Percentiles rank a stretch among this genome's conserved stretches.
Conservation (phyloP, 2,329 filamentous ascomycete species). For the Ceratocystiopsis minuta region DNA sequence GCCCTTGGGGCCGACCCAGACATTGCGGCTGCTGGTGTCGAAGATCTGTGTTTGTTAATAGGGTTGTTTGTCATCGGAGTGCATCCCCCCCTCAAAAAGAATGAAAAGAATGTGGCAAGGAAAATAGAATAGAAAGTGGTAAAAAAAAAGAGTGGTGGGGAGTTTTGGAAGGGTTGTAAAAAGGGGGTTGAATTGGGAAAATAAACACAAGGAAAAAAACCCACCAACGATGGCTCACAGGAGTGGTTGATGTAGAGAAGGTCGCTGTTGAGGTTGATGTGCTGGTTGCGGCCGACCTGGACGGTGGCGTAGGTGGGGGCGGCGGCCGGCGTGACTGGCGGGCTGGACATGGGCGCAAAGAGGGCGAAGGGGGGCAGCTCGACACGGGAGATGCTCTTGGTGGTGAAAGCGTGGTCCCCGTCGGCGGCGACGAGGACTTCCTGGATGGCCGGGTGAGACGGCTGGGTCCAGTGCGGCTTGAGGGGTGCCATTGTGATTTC, state of each 20-base stretch:
- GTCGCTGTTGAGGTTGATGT: constrained; percentile 47
- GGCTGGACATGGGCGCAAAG: constrained; percentile 48
- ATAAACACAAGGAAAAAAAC: constrained; percentile 14
- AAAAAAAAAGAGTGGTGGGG: not conserved
- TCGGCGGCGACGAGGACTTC: constrained; percentile 33
- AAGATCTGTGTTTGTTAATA: constrained; percentile 28
- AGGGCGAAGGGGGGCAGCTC: constrained; percentile 42
- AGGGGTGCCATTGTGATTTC: constrained; percentile 30
- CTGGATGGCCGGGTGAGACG: constrained; percentile 40
- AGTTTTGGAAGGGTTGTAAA: too few relatives aligned
- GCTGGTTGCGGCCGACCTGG: constrained; percentile 35
- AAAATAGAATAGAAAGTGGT: not conserved
- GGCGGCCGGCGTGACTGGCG: constrained; percentile 37
- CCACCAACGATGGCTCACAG: constrained; percentile 45
- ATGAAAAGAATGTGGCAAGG: not conserved
- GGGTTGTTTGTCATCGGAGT: not conserved
- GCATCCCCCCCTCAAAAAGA: too few relatives aligned
- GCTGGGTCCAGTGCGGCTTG: constrained; percentile 39
- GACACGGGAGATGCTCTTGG: constrained; percentile 39
- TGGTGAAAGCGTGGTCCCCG: constrained; percentile 33
- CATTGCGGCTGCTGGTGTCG: constrained; percentile 35
- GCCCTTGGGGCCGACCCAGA: constrained; percentile 40
- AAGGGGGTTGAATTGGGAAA: too few relatives aligned
- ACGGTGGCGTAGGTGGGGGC: constrained; percentile 46
- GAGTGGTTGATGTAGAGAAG: constrained; percentile 51